Evolutionary conservation across 2,329 filamentous ascomycete genomes (phyloP).

Genomic region (Diaporthe sp.): DNA sequence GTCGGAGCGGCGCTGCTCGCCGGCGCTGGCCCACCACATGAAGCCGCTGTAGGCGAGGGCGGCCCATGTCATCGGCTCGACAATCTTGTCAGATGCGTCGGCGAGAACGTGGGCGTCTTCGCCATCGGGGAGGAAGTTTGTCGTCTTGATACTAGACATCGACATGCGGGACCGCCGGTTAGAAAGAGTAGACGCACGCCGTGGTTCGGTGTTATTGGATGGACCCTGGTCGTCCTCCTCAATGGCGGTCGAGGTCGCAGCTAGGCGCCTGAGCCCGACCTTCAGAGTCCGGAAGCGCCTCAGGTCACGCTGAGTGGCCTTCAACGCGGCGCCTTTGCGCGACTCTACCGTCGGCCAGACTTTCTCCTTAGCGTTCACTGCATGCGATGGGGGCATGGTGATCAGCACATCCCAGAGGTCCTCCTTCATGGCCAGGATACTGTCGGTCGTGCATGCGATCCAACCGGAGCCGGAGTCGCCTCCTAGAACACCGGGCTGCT

Average conservation of each 20-base stretch:
- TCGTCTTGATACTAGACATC: constrained; percentile 37
- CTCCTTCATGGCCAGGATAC: constrained; percentile 88
- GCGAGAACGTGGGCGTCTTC: constrained; percentile 56
- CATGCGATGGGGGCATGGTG: constrained; percentile 78
- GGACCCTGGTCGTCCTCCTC: constrained; percentile 38
- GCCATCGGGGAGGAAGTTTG: constrained; percentile 43
- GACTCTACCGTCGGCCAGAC: constrained; percentile 84
- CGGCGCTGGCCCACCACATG: constrained; percentile 92
- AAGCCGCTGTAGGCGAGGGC: constrained; percentile 85
- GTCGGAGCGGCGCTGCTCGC: constrained; percentile 76
- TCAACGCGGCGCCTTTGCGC: constrained; percentile 75
- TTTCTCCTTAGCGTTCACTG: constrained; percentile 70
- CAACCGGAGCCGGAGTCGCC: constrained; percentile 76
- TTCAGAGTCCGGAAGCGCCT: constrained; percentile 82
- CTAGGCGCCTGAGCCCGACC: constrained; percentile 70
- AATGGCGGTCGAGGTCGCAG: constrained; percentile 41
- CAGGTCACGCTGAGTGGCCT: constrained; percentile 91
- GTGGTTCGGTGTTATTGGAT: constrained; percentile 27
- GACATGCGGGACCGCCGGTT: constrained; percentile 38
- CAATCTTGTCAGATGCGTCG: constrained; percentile 67
- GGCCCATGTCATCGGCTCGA: constrained; percentile 77
- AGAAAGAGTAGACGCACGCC: constrained; percentile 33
- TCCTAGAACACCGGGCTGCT: constrained; percentile 45
- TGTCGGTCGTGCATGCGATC: constrained; percentile 97
- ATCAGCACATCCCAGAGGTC: constrained; percentile 92